Evolutionary conservation across 495 filamentous ascomycete genomes (phyloP), one percentile per base, ranked within the genome.

Genomic region (Aspergillus ostianus): DNA sequence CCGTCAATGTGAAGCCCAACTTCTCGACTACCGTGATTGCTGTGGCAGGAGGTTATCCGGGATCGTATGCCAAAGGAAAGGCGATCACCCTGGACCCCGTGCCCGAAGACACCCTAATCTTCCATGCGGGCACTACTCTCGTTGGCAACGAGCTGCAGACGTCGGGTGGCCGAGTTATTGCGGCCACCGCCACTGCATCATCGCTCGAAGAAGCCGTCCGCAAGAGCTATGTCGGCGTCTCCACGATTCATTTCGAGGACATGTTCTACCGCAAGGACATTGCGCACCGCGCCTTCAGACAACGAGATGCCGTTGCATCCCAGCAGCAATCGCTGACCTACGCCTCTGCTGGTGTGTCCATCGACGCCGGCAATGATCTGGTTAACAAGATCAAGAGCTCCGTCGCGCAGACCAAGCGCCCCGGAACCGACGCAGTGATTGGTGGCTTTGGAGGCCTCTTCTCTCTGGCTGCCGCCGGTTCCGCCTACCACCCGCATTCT

Each of bases 201-300:
- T 86, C 86, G 13, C 83, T 98, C 3, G 85, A 90, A 64, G 85
- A 87, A 55, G 95, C 94, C 2, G 87, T 98, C 0, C 79, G 83
- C 63, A 89, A 87, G 74, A 93, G 92, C 32, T 98, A 98, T 76
- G 74, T 74, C 47, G 90, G 88, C 26, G 87, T 97, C 17, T 80
- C 84, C 49, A 82, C 84, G 52, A 92, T 98, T 60, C 77, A 87
- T 57, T 98, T 97, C 64, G 83, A 93, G 20, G 87, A 86, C 59
- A 97, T 96, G 92, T 90, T 93, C 75, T 97, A 85, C 77, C 85
- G 94, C 66, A 91, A 85, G 71, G 94, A 98, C 67, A 98, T 98
- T 70, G 94, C 91, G 12, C 87, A 94, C 71, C 86, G 84, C 47
- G 76, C 75, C 23, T 76, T 80, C 67, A 68, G 72, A 47, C 65